Evolutionary conservation across 495 filamentous ascomycete genomes (phyloP), one percentile per base, ranked within the genome.

Genomic region (Hypoxylon cercidicola): DNA sequence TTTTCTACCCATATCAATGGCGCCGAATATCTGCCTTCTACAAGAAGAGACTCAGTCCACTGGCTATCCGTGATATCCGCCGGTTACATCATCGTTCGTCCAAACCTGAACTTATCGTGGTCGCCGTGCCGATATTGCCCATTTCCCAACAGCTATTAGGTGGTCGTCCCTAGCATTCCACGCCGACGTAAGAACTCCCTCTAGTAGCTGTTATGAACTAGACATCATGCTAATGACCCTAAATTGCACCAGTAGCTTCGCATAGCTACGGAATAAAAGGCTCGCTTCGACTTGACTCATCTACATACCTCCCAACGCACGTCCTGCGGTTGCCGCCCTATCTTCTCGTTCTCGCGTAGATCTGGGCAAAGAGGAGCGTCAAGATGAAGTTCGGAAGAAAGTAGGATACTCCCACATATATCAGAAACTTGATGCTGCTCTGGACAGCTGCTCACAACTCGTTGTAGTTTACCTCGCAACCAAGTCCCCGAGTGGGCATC

Each of bases 401-500:
- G 82, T 85, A 77, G 60, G 74, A 60, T 28, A 8, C 15, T 39
- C 10, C 19, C 37, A n/a, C 23, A 37, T 35, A 10, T 18, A n/a
- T 48, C 19, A 21, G 25, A 5, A n/a, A 8, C 18, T 41, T 19
- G 7, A 12, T 11, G 20, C 23, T 39, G 9, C 44, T 35, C 40
- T 16, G 50, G 18, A 12, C 18, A 43, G 11, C 35, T 46, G 37
- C 60, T 62, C 30, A 57, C 74, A 54, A 64, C 61, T 62, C 66
- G 64, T 21, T 72, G 68, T 72, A 93, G 89, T 79, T 84, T 99
- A 50, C 82, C 93, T 11, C 89, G 94, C 39, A 96, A 97, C 73
- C 93, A 97, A 72, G 95, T 98, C 55, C 95, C 95, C 10, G 95
- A 99, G 78, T 99, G 93, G 93, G 90, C 93, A 55, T 78, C 88